phyloP scores from a whole-genome alignment of 2,329 filamentous ascomycete genomes.

The Cytospora schulzeri region DNA sequence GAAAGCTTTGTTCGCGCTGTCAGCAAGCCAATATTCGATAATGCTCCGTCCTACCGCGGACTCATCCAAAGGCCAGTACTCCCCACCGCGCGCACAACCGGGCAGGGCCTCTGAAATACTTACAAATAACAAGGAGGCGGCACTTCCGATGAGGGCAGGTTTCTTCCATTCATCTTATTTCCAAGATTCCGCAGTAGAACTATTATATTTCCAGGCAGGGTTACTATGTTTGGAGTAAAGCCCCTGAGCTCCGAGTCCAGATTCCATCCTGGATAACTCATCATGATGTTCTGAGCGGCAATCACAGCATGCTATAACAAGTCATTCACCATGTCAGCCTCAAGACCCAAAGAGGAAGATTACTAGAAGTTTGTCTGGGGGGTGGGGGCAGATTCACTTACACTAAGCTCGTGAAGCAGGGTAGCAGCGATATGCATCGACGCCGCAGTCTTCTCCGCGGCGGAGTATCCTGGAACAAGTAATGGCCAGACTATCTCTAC shows the following conservation, averaged over 20 bases:
- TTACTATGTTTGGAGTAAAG: background rate
- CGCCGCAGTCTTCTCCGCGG: background rate
- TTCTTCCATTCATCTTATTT: background rate
- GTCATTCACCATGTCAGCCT: background rate
- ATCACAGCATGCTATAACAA: background rate
- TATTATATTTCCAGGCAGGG: background rate
- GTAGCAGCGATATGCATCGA: background rate
- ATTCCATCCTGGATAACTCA: background rate
- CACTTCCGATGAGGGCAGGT: too few species aligned
- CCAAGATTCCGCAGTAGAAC: background rate
- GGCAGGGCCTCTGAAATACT: background rate
- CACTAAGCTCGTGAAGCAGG: background rate
- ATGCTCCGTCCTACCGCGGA: background rate
- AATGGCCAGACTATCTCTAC: background rate
- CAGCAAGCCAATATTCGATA: background rate
- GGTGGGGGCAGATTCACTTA: background rate
- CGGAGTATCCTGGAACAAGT: background rate
- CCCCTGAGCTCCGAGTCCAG: background rate
- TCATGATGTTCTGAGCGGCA: background rate
- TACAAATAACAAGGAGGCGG: background rate
- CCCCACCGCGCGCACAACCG: background rate
- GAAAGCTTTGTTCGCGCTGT: background rate
- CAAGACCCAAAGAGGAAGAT: background rate
- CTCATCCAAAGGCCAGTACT: background rate
- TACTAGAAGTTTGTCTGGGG: background rate